These are phyloP conservation scores for Oxytropis ochrocephala DNA, from an alignment of 306 rosid species.

Conservation along the genomic window DNA sequence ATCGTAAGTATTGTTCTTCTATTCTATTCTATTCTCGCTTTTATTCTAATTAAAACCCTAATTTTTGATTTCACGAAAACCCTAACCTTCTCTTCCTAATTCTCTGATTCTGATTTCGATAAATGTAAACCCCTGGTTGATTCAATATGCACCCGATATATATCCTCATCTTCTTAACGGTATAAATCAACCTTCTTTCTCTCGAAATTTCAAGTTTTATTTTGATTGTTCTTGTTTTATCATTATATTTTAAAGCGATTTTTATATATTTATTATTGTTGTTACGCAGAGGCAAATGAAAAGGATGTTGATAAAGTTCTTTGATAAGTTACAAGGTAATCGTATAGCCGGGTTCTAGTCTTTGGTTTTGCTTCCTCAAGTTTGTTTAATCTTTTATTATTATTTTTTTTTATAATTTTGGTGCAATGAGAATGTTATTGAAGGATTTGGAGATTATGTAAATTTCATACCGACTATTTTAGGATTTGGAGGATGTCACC, in stretches of 20 bases:
- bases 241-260: not conserved
- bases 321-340: conserved; percentile 57
- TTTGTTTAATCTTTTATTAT: no score
- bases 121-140: no score
- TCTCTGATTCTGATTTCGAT: no score
- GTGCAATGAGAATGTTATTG: not conserved
- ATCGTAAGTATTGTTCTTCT: no score
- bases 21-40: no score
- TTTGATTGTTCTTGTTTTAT: not conserved
- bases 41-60: no score
- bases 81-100: no score
- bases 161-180: no score
- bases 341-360: conserved; percentile 52
- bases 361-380: conserved; percentile 82
- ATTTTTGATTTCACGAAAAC: no score
- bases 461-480: not conserved
- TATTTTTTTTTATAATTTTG: not conserved
- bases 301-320: conserved; percentile 64
- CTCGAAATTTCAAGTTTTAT: not conserved
- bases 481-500: not conserved
- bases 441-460: not conserved
- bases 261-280: not conserved
- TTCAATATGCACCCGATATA: no score
- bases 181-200: not conserved
- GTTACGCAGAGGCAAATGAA: conserved; percentile 51